Evolutionary conservation across 345 rosid species (phyloP).

Genomic region (Arabidopsis thaliana): DNA sequence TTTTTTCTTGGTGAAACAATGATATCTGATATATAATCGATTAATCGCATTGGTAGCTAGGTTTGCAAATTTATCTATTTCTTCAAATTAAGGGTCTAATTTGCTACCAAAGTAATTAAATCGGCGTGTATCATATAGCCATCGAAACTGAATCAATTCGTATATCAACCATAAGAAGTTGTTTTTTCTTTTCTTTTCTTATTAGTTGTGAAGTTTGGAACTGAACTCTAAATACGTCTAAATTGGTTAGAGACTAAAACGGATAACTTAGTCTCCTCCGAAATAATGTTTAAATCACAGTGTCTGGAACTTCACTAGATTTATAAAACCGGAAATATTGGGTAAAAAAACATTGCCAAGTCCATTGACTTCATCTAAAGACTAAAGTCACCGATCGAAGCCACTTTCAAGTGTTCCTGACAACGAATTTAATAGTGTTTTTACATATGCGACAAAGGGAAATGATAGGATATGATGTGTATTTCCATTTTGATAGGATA

Average conservation of each 20-base stretch:
- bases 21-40: not conserved
- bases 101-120: not conserved
- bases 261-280: not conserved
- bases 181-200: too few species aligned
- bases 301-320: too few species aligned
- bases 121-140: not conserved
- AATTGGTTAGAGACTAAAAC: not conserved
- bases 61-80: not conserved
- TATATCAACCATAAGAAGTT: not conserved
- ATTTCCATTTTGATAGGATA: constrained; percentile 8
- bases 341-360: not conserved
- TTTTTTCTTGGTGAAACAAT: not conserved
- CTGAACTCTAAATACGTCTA: not conserved
- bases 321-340: too few species aligned
- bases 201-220: not conserved
- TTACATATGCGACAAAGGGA: constrained; percentile 1
- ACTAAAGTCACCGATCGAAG: constrained; percentile 8
- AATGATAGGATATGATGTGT: constrained; percentile 4
- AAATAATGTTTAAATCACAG: too few species aligned
- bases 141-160: not conserved
- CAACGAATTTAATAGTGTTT: constrained; percentile 15
- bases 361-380: constrained; percentile 9
- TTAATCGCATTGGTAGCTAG: not conserved
- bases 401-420: constrained; percentile 19
- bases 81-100: not conserved